Base-by-base conservation (phyloP, 441 rosid genomes). In the Erodium trifolium region DNA sequence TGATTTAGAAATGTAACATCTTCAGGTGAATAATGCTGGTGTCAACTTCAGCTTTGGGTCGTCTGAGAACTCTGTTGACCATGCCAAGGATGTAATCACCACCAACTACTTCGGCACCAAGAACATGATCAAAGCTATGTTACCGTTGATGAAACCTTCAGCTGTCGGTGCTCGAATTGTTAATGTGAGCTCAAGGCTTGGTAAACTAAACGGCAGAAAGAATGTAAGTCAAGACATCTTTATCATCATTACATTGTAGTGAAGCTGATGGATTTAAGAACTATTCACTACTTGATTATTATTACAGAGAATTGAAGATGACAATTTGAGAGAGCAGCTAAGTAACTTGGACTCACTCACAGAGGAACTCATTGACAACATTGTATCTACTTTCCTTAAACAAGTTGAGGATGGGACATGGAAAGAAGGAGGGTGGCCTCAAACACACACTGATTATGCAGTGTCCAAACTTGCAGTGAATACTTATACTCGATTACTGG, bases 11-110 rank as follows among this genome's bases (percentile, higher is more conserved):
- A 0, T 5, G 6, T 37, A 37, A 37, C 41, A 37, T 37, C 55
- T 85, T 73, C 86, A 94, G 99, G 88, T 94, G 62, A 91, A 94
- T 71, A 94, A 94, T 77, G 99, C 97, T 8, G 99, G 96, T 78
- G 94, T 91, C 37, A 94, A 90, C 82, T 84, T 75, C 81, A 94
- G 91, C 73, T 53, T 82, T 7, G 96, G 92, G 43, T 74, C 87
- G 34, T 31, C 34, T 11, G 90, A 80, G 37, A 94, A 94, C 78
- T 90, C 96, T 1, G 88, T 91, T 70, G 90, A 87, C 72, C 76
- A 63, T 68, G 85, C 99, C 0, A 75, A 77, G 69, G 84, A 67
- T 57, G 95, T 90, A 57, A 57, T 91, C 10, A 78, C 77, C 27
- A 88, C 92, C 23, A 93, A 93, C 72, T 91, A 93, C 70, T 81